Percentiles rank a stretch among this genome's conserved stretches.
These are phyloP conservation scores for Lasiosphaeria hispida DNA, from an alignment of 495 filamentous ascomycete species.

Conservation along the genomic window DNA sequence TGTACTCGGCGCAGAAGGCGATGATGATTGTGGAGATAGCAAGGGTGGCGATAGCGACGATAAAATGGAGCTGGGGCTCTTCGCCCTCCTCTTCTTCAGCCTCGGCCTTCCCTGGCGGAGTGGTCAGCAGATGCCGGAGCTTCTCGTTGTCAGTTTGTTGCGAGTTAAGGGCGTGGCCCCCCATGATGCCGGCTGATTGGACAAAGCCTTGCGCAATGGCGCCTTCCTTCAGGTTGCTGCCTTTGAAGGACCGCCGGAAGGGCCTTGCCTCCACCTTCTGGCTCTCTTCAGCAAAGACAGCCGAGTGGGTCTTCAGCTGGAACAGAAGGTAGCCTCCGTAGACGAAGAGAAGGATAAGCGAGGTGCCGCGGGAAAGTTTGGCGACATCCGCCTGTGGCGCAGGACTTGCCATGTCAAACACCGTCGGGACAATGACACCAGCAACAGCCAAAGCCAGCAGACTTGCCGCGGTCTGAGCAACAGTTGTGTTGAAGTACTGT, in stretches of 20 bases:
- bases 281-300: constrained; percentile 70
- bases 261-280: constrained; percentile 59
- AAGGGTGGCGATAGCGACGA: constrained; percentile 69
- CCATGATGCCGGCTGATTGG: constrained; percentile 51
- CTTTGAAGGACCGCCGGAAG: constrained; percentile 33
- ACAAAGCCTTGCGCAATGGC: constrained; percentile 61
- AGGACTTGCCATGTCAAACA: constrained; percentile 58
- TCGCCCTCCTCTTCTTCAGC: background rate
- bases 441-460: constrained; percentile 76
- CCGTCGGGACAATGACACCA: constrained; percentile 83
- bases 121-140: constrained; percentile 24
- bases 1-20: constrained; percentile 85
- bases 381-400: constrained; percentile 44
- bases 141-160: constrained; percentile 26
- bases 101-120: background rate
- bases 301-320: constrained; percentile 74
- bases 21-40: constrained; percentile 72
- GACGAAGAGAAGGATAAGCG: constrained; percentile 71
- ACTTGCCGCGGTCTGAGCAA: constrained; percentile 88
- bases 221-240: constrained; percentile 45
- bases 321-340: constrained; percentile 78
- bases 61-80: constrained; percentile 63
- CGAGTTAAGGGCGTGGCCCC: constrained; percentile 41
- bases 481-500: constrained; percentile 88
- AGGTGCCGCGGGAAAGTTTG: constrained; percentile 66